Base-by-base conservation (phyloP, 495 filamentous ascomycete species). In the Diplogelasinospora grovesii region DNA sequence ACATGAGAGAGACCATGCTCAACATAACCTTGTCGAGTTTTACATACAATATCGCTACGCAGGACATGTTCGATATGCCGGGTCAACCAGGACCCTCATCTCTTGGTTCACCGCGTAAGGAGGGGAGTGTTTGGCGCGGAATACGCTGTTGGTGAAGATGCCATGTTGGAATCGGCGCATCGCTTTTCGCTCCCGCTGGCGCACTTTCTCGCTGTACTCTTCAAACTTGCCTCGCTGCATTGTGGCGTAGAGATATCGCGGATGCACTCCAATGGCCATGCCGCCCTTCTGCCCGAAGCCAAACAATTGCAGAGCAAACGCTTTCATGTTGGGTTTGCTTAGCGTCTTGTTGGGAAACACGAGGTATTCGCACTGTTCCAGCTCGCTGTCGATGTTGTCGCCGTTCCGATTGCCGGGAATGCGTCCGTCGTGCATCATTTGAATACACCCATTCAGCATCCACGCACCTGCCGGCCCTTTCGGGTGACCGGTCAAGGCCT, bases 231-330 rank as follows among this genome's bases (percentile, higher is more conserved):
- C 22, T 58, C 81, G 72, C 60, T 90, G 83, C 26, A 96, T 81
- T 8, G 80, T 77, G 16, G 89, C 89, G 56, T 80, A 95, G 44
- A 96, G 76, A 61, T 93, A 95, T 57, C 80, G 84, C 27, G 89
- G 83, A 57, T 93, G 85, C 39, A 96, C 84, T 66, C 86, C 89
- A 57, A 95, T 84, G 28, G 82, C 87, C 64, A 93, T 86, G 37
- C 86, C 85, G 56, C 89, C 89, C 75, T 95, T 95, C 61, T 96
- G 89, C 46, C 89, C 89, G 67, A 96, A 96, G 63, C 89, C 89
- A 63, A 96, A 96, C 1, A 89, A 95, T 13, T 88, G 95, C 38
- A 96, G 78, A 0, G 83, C 87, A 73, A 95, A 94, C 8, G 89
- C 89, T 59, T 93, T 94, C 59, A 95, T 68, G 37, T 87, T 89